A percentile compares a stretch with the other conserved stretches of the same genome.
phyloP scores from a whole-genome alignment of 768 basidiomycete genomes.

The Serpula lacrymans region DNA sequence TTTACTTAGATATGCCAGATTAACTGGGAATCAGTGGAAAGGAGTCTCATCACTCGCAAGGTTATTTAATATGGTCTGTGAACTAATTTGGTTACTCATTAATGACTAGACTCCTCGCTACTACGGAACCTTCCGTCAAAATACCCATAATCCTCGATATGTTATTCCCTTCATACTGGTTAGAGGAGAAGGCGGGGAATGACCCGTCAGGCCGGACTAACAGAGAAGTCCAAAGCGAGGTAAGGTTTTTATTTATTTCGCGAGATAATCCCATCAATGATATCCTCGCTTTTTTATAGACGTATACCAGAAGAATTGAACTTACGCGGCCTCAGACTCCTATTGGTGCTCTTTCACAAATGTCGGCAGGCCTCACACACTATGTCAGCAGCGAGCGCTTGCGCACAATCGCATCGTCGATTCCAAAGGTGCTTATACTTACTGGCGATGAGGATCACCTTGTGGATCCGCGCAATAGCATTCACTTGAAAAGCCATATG shows the following conservation, averaged over 20 bases:
- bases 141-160: slow-evolving; percentile 51
- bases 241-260: slow-evolving; percentile 19
- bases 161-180: slow-evolving; percentile 62
- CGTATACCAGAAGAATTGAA: slow-evolving; percentile 40
- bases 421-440: slow-evolving; percentile 67
- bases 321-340: slow-evolving; percentile 58
- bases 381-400: slow-evolving; percentile 49
- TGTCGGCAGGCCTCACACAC: slow-evolving; percentile 66
- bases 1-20: no score
- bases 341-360: slow-evolving; percentile 67
- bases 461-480: slow-evolving; percentile 49
- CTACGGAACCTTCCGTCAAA: slow-evolving; percentile 41
- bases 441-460: slow-evolving; percentile 68
- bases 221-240: slow-evolving; percentile 54
- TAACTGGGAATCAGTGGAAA: no score
- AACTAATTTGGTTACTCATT: slow-evolving; percentile 8
- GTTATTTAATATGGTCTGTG: slow-evolving; percentile 12
- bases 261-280: background rate
- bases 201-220: slow-evolving; percentile 64
- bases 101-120: slow-evolving; percentile 36
- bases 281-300: slow-evolving; percentile 29
- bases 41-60: slow-evolving; percentile 35
- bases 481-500: slow-evolving; percentile 54
- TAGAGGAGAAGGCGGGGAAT: slow-evolving; percentile 47
- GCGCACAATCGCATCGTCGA: slow-evolving; percentile 42